These are phyloP conservation scores for Diaporthe destruens DNA, from an alignment of 2,329 filamentous ascomycete species.

Conservation along the genomic window DNA sequence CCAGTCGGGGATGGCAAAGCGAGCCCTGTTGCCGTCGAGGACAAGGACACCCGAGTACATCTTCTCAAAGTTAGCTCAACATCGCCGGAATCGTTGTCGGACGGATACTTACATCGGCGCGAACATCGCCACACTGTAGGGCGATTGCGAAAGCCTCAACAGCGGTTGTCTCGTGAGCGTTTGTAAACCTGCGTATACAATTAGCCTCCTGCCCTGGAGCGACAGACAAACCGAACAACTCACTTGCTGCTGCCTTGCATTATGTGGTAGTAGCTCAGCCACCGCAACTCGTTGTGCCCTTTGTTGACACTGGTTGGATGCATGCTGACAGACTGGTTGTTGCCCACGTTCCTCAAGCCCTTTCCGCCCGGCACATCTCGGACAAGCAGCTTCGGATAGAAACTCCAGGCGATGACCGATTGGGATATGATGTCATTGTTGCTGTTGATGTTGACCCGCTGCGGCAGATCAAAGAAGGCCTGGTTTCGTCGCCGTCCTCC, in stretches of 20 bases:
- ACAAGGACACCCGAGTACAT: constrained; percentile 89
- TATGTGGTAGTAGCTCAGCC: constrained; percentile 96
- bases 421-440: constrained; percentile 83
- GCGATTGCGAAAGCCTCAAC: constrained; percentile 86
- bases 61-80: constrained; percentile 54
- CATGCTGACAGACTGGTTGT: constrained; percentile 90
- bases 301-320: constrained; percentile 94
- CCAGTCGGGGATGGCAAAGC: constrained; percentile 89
- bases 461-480: constrained; percentile 84
- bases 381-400: constrained; percentile 92
- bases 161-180: constrained; percentile 89
- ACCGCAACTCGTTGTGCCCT: constrained; percentile 74
- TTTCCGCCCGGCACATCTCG: constrained; percentile 78
- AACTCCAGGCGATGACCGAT: constrained; percentile 91
- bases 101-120: constrained; percentile 76
- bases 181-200: constrained; percentile 72
- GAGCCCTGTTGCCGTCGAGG: constrained; percentile 87
- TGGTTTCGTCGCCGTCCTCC: constrained; percentile 72
- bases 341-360: constrained; percentile 90
- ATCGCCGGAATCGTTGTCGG: background rate
- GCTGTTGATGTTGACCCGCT: constrained; percentile 80
- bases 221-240: constrained; percentile 33
- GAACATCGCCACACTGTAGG: constrained; percentile 87
- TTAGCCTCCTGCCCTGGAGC: constrained; percentile 44
- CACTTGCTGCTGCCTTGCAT: constrained; percentile 71